Base-by-base conservation (phyloP, 768 basidiomycete species). In the Podaxis sp. region DNA sequence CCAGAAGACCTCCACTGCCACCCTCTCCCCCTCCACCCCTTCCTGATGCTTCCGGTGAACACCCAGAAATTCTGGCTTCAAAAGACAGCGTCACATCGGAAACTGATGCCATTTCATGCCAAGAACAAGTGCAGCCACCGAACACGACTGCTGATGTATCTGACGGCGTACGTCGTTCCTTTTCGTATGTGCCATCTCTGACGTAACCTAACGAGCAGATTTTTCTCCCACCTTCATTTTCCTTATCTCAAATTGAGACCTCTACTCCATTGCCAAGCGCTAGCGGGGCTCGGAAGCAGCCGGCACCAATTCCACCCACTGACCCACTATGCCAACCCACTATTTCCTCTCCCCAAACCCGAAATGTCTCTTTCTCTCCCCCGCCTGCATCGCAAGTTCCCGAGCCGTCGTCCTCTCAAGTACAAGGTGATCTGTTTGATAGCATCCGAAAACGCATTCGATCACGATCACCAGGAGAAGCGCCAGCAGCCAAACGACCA, bases 181-280 rank as follows among this genome's bases (percentile, higher is more conserved):
- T 9, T 18, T 32, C 16, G 10, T 5, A 23, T 35, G 11, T 0
- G 32, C 11, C 16, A 4, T 25, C 9, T 36, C 44, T 48, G 21
- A 47, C 23, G 14, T 21, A 27, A n/a, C 7, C 50, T 62, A 1
- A 1, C n/a, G 50, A 50, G 23, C 37, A 78, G 82, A 71, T 73
- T n/a, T 82, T 78, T 61, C 69, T 82, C 18, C 83, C 83, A 1
- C 84, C 83, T 3, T 85, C 84, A 5, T 86, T 85, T 64, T 79
- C 82, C 32, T 71, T 76, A 5, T 73, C 78, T 10, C 72, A 83
- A 59, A 68, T 86, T 21, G 66, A 71, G 35, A 85, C 82, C 27
- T 87, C 85, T 1, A 86, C 84, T 4, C 85, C 84, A 9, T 72
- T 32, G 36, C 54, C 40, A 35, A 13, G 25, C 21, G 35, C 3